Evolutionary conservation across 495 filamentous ascomycete genomes (phyloP), one percentile per base, ranked within the genome.

Genomic region (Neurospora sp.): DNA sequence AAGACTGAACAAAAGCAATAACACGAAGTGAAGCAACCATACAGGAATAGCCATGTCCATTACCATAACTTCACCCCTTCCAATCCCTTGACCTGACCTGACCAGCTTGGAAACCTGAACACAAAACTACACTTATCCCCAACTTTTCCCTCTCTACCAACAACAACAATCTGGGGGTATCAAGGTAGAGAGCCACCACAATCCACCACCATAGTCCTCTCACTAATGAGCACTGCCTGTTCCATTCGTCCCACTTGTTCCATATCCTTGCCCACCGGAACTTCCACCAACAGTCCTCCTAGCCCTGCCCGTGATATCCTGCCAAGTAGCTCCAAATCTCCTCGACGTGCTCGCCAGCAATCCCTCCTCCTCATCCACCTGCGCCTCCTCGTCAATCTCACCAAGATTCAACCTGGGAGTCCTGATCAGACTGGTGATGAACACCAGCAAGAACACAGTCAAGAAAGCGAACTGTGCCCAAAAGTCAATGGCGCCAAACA

Each of bases 381-480:
- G 93, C 23, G 93, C 90, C 82, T 98, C 95, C 73, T 94, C 93
- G 75, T 97, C 93, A 10, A 94, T 76, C 80, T 93, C 88, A 66
- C 85, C 88, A 70, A 93, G 85, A 75, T 96, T 86, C 40, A 96
- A 79, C 77, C 87, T 89, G 2, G 95, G 94, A 10, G 93, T 91
- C 38, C 92, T 89, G 83, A 99, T 89, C 1, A 98, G 82, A 3
- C 91, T 89, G 3, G 89, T 90, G 41, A 93, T 48, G 74, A 94
- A 90, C 39, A 96, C 88, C 71, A 96, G 82, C 9, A 96, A 78
- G 82, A 96, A 97, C 16, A 97, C 84, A 23, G 85, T 93, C 66
- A 98, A 82, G 82, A 98, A 98, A 14, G 86, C 90, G 77, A 97
- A 97, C 79, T 98, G 96, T 0, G 93, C 92, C 94, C 94, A 98